A percentile compares a stretch with the other conserved stretches of the same genome.
These are phyloP conservation scores for Microdochium paspali DNA, from an alignment of 2,329 filamentous ascomycete genomes.

Conservation along the genomic window DNA sequence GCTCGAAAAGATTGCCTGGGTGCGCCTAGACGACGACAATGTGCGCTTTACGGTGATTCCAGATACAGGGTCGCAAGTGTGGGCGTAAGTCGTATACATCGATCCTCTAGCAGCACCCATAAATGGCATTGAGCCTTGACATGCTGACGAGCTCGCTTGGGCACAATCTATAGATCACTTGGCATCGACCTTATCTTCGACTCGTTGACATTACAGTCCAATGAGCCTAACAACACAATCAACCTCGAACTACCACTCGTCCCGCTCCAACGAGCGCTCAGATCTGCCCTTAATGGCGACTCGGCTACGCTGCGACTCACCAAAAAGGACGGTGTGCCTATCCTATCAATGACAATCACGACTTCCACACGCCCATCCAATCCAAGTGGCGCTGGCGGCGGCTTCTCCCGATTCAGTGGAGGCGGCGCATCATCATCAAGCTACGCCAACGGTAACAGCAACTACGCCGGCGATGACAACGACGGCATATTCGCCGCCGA, in stretches of 20 bases:
- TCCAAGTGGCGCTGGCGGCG: slow-evolving; percentile 25
- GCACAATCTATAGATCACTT: slow-evolving; percentile 36
- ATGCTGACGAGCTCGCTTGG: no score
- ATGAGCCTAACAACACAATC: slow-evolving; percentile 75
- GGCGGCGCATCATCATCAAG: slow-evolving; percentile 4
- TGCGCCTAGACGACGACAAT: slow-evolving; percentile 77
- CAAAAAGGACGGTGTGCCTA: slow-evolving; percentile 80
- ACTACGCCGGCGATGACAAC: slow-evolving; percentile 33
- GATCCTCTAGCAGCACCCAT: no score
- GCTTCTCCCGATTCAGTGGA: slow-evolving; percentile 17
- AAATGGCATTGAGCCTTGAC: slow-evolving; percentile 11
- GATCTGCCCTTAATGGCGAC: slow-evolving; percentile 72
- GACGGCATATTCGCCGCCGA: slow-evolving; percentile 35
- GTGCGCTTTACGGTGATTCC: slow-evolving; percentile 94
- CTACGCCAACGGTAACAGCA: slow-evolving; percentile 15
- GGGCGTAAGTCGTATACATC: slow-evolving; percentile 58
- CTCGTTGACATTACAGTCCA: slow-evolving; percentile 76
- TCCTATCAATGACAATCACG: slow-evolving; percentile 84
- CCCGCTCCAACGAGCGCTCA: slow-evolving; percentile 82
- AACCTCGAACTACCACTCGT: slow-evolving; percentile 92
- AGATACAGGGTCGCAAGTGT: slow-evolving; percentile 90
- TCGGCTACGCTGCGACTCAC: slow-evolving; percentile 82
- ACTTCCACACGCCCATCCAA: slow-evolving; percentile 55
- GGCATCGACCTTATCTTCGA: slow-evolving; percentile 80
- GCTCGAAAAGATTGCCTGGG: slow-evolving; percentile 78